Evolutionary conservation across 78 protist genomes (phyloP).

Genomic region (Ministeria vibrans): DNA sequence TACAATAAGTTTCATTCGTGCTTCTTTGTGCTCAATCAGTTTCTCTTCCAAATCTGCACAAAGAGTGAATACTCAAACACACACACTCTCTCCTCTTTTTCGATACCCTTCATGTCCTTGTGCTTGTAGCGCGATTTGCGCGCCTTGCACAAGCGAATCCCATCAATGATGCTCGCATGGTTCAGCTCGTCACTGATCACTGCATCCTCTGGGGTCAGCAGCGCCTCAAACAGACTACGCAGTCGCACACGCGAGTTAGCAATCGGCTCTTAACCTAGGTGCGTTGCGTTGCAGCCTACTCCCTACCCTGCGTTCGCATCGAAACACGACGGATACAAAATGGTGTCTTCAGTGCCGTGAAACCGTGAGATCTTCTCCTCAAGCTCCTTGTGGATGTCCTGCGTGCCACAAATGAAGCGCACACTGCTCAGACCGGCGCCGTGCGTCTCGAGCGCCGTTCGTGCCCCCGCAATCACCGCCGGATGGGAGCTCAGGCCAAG

Average conservation of each 20-base stretch:
- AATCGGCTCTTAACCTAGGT: too few relatives aligned
- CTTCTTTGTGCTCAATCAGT: conserved; percentile 26
- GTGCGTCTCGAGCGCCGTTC: conserved; percentile 27
- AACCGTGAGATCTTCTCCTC: conserved; percentile 38
- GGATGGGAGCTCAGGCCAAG: conserved; percentile 48
- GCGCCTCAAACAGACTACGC: conserved; percentile 61
- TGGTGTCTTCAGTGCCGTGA: conserved; percentile 57
- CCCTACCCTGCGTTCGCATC: conserved; percentile 78
- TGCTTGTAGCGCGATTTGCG: conserved; percentile 20
- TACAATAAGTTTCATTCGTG: conserved; percentile 29
- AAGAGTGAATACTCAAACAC: too few relatives aligned
- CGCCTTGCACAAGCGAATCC: conserved; percentile 67
- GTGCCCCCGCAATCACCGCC: conserved; percentile 24
- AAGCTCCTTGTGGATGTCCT: conserved; percentile 62
- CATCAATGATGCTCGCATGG: conserved; percentile 79
- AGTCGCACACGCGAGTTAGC: too few relatives aligned
- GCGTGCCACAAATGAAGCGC: conserved; percentile 74
- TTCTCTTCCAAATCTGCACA: conserved; percentile 39
- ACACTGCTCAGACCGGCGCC: conserved; percentile 61
- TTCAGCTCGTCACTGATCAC: conserved; percentile 61
- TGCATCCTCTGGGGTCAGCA: conserved; percentile 55
- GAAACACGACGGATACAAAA: conserved; percentile 63
- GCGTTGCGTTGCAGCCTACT: too few relatives aligned
- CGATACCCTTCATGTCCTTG: conserved; percentile 50
- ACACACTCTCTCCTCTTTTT: too few relatives aligned